phyloP scores from a whole-genome alignment of 495 filamentous ascomycete genomes.

The Podospora anserina region DNA sequence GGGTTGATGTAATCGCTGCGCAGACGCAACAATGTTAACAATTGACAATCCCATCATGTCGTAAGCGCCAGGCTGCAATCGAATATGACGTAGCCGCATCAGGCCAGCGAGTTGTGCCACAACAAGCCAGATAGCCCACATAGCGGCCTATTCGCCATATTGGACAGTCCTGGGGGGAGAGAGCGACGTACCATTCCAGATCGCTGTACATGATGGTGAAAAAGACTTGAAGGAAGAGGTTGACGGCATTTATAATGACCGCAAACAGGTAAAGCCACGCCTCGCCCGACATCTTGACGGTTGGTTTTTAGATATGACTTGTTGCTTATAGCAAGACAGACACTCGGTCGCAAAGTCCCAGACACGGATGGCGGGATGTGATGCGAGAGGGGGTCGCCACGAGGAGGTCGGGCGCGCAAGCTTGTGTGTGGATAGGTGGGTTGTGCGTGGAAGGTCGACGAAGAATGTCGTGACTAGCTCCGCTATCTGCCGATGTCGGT shows the following conservation, averaged over 20 bases:
- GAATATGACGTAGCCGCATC: not conserved
- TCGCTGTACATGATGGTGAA: slow-evolving; percentile 99
- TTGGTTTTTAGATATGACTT: slow-evolving; percentile 6
- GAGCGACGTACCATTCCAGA: slow-evolving; percentile 79
- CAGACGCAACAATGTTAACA: slow-evolving; percentile 1
- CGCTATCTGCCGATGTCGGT: slow-evolving; percentile 2
- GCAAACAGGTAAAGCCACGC: slow-evolving; percentile 98
- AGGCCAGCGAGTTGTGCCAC: not conserved
- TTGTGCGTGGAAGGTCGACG: not conserved
- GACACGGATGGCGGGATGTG: not conserved
- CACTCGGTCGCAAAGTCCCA: not conserved
- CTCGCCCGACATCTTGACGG: slow-evolving; percentile 89
- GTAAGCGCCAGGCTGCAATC: not conserved
- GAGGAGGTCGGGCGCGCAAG: not conserved
- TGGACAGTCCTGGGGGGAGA: not conserved
- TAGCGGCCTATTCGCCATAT: not conserved
- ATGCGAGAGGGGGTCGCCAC: slow-evolving; percentile 1
- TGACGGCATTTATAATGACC: slow-evolving; percentile 99
- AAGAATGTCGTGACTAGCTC: not conserved
- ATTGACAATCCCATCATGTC: not conserved
- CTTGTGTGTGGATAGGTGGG: not conserved
- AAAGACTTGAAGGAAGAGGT: slow-evolving; percentile 99
- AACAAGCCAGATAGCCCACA: not conserved
- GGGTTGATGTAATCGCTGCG: slow-evolving; percentile 98
- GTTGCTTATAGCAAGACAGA: slow-evolving; percentile 2